Base-by-base conservation (phyloP, 164 flowering plant genomes). In the Nelumbo lutea region DNA sequence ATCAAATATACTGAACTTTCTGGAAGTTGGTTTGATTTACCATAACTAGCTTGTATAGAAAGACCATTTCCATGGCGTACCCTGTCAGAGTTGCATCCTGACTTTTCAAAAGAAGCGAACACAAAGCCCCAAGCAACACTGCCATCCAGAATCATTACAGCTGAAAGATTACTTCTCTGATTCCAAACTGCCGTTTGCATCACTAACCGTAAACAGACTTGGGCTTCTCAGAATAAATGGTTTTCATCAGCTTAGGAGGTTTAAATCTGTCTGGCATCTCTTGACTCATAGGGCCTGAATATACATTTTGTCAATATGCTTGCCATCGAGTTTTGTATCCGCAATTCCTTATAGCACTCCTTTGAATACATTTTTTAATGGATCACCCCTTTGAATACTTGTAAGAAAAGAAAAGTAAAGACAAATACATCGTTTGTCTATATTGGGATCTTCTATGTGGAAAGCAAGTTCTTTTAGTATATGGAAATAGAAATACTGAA, bases 11-110 rank as follows among this genome's bases (percentile, higher is more conserved):
- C 27, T 65, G 75, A 79, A 51, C 53, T 50, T 85, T 69, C 77
- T 88, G 9, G 88, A 84, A 75, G 93, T 88, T 56, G 90, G 90
- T 15, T 83, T 86, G 90, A 67, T 84, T 63, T 86, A 84, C 70
- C 73, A 84, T 60, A 88, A 86, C 64, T 84, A 73, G 76, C 66
- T 64, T 50, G 39, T 42, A 40, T 10, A 15, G 44, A 27, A 71
- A 43, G 57, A 41, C 44, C 75, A 42, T 46, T 67, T 9, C 60
- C 27, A 27, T 27, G 27, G 27, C 27, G 27, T 66, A 11, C 55
- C 41, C 27, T 45, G 51, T 40, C 61, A 58, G 45, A 55, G 70
- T 57, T 46, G 46, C 60, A 62, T 27, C 64, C 40, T 43, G 48
- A 27, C 58, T 43, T 61, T 43, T 52, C 65, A 8, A 50, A 69